These are phyloP conservation scores for Pezicula neosporulosa DNA, from an alignment of 2,329 filamentous ascomycete genomes.

Conservation along the genomic window DNA sequence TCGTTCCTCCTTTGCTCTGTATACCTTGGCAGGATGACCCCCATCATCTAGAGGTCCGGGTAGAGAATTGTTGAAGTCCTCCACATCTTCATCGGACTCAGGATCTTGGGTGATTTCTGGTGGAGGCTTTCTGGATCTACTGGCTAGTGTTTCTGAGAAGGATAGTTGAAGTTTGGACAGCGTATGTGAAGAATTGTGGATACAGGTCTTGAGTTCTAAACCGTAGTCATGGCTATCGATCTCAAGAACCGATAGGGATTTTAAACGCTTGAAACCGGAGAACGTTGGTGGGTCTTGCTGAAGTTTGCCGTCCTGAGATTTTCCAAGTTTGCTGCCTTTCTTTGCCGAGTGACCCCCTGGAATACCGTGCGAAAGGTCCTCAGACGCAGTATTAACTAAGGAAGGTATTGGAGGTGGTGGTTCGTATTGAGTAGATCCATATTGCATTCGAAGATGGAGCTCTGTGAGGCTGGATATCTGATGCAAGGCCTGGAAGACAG, in stretches of 20 bases:
- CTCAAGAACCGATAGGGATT: conserved; percentile 52
- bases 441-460: conserved; percentile 56
- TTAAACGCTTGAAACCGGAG: conserved; percentile 53
- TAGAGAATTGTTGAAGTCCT: conserved; percentile 43
- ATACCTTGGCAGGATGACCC: conserved; percentile 40
- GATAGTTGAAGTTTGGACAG: conserved; percentile 54
- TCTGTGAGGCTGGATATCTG: conserved; percentile 47
- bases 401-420: conserved; percentile 39
- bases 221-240: conserved; percentile 56
- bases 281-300: conserved; percentile 42
- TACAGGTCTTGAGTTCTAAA: conserved; percentile 51
- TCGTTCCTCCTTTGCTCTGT: conserved; percentile 49
- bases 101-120: conserved; percentile 37
- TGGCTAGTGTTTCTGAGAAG: conserved; percentile 50
- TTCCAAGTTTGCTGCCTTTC: conserved; percentile 12
- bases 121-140: conserved; percentile 40
- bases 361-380: not conserved
- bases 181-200: conserved; percentile 51
- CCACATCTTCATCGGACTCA: conserved; percentile 47
- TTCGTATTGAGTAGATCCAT: conserved; percentile 52
- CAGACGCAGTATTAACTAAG: conserved; percentile 3
- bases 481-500: conserved; percentile 55
- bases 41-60: conserved; percentile 33
- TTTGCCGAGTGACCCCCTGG: not conserved
- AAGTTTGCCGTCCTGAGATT: conserved; percentile 18